Evolutionary conservation across 129 eudicot species (phyloP).

Genomic region (Artemisia tridentata): DNA sequence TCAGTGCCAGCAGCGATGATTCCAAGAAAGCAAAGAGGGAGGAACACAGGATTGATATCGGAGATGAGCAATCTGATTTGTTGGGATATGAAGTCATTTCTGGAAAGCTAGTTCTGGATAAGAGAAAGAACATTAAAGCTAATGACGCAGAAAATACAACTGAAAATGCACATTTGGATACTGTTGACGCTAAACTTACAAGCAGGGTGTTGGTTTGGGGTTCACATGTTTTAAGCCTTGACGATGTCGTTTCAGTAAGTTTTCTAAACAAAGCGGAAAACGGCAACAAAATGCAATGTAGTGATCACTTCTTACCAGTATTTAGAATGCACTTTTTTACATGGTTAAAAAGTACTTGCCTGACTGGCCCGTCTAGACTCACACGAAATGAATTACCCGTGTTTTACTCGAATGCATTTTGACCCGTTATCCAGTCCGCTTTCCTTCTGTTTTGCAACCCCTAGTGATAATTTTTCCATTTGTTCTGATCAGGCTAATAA

Average conservation of each 20-base stretch:
- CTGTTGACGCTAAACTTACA: constrained; percentile 91
- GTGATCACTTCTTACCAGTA: too few relatives aligned
- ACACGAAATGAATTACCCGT: too few relatives aligned
- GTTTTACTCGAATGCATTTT: too few relatives aligned
- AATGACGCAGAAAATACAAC: constrained; percentile 49
- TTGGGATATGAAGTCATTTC: constrained; percentile 90
- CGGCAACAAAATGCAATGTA: too few relatives aligned
- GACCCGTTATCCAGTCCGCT: too few relatives aligned
- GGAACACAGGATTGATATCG: constrained; percentile 68
- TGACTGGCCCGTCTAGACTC: too few relatives aligned
- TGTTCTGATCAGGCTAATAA: too few relatives aligned
- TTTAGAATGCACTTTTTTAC: too few relatives aligned
- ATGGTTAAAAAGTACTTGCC: too few relatives aligned
- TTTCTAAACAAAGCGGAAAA: not conserved
- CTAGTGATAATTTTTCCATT: too few relatives aligned
- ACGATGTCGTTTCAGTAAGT: constrained; percentile 84
- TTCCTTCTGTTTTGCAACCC: too few relatives aligned
- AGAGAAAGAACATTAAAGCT: constrained; percentile 52
- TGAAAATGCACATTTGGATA: constrained; percentile 48
- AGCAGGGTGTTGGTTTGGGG: constrained; percentile 96
- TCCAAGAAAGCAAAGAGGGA: constrained; percentile 58
- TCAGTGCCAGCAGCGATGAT: constrained; percentile 49
- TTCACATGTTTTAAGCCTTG: constrained; percentile 62
- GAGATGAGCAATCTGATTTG: constrained; percentile 89
- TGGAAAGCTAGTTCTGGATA: constrained; percentile 80